Percentiles rank a stretch among this genome's conserved stretches.
Conservation (phyloP, 345 rosid genomes). For the Citropsis articulata region DNA sequence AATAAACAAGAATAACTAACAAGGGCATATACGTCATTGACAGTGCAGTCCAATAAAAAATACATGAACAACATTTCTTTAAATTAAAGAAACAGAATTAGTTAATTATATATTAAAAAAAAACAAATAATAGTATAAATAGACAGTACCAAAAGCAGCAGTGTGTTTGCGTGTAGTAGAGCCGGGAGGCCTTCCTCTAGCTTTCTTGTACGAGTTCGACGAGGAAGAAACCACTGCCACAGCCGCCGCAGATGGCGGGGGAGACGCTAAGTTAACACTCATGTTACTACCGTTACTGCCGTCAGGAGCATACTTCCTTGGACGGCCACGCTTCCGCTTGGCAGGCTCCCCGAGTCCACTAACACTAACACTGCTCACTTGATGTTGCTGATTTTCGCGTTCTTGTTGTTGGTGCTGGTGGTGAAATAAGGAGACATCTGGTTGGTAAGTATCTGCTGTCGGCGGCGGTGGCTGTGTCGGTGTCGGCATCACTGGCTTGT, state of each 20-base stretch:
- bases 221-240: constrained; percentile 9
- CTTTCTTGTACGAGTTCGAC: constrained; percentile 26
- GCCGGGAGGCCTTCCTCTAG: constrained; percentile 43
- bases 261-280: constrained; percentile 17
- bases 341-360: constrained; percentile 1
- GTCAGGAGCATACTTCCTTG: constrained; percentile 9
- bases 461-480: not conserved
- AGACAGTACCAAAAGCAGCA: constrained; percentile 23
- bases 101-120: not conserved
- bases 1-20: too few species aligned
- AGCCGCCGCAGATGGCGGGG: constrained; percentile 10
- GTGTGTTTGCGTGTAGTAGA: constrained; percentile 24
- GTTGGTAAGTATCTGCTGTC: not conserved
- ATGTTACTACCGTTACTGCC: not conserved
- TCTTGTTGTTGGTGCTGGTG: not conserved
- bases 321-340: constrained; percentile 25
- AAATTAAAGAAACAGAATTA: not conserved
- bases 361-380: not conserved
- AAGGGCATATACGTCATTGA: too few species aligned
- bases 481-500: constrained; percentile 19
- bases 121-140: not conserved
- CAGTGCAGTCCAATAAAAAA: not conserved
- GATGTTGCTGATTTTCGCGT: constrained; percentile 2
- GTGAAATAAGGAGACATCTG: not conserved
- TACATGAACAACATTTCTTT: not conserved